Evolutionary conservation across 208 protist genomes (phyloP), one percentile per base, ranked within the genome.

Genomic region (Leishmania martiniquensis): DNA sequence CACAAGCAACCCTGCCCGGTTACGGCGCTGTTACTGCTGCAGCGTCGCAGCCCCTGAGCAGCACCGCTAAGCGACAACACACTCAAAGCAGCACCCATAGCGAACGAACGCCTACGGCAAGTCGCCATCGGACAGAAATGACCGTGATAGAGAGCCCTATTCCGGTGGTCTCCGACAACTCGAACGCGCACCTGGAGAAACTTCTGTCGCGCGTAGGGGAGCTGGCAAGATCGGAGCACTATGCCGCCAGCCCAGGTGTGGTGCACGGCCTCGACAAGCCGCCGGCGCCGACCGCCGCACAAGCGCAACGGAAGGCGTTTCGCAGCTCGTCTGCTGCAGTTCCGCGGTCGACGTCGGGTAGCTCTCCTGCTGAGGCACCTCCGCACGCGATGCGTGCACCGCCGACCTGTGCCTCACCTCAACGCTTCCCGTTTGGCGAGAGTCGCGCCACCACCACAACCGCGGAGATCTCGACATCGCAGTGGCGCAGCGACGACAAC

Each of bases 61-160:
- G 47, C 29, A 7, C 15, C 47, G 44, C 67, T 59, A 13, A 9
- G 37, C 45, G 49, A 3, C 12, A 25, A 22, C 3, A 4, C 47
- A 13, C 39, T 15, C 75, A 72, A 15, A 62, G 10, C 9, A 72
- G 47, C 20, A 75, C 71, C 12, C 45, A 62, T 12, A 65, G 34
- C 9, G 60, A 68, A 29, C 55, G 75, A 54, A 83, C 78, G 6
- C 78, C 78, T 6, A 9, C 60, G 12, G 71, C 62, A 34, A 76
- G n/a, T n/a, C 77, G 78, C 54, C 62, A 82, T 17, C 63, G 72
- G 4, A 68, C 60, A 6, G 82, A 86, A 2, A 60, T 73, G 39
- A 82, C 85, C 1, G 76, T 72, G 44, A 86, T 83, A 75, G 78
- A 78, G 20, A 88, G 85, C 55, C 85, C 85, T 22, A 86, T 83